Conservation (phyloP, 2,329 filamentous ascomycete species). For the Epicoccum nigrum region DNA sequence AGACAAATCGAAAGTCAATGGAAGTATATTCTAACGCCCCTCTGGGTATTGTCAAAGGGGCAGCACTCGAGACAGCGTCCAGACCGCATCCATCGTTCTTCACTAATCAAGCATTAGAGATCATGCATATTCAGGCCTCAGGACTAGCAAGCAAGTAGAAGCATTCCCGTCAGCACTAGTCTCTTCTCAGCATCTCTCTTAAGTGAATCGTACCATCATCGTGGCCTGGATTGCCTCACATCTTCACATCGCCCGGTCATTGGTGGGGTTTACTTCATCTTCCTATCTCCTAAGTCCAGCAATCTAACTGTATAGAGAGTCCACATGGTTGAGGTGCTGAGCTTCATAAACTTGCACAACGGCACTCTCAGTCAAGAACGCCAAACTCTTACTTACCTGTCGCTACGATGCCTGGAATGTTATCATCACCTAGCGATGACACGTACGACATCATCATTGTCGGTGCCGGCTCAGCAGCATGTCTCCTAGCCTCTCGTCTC, state of each 20-base stretch:
- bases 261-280: too few relatives aligned
- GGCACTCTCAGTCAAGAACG: not conserved
- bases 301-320: too few relatives aligned
- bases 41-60: too few relatives aligned
- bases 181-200: not conserved
- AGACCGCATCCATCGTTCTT: not conserved
- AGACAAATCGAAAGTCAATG: too few relatives aligned
- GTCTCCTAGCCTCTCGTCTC: slow-evolving; percentile 25
- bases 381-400: too few relatives aligned
- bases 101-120: not conserved
- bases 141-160: not conserved
- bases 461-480: slow-evolving; percentile 26
- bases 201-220: not conserved
- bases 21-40: too few relatives aligned
- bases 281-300: too few relatives aligned
- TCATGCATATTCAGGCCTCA: not conserved
- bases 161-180: not conserved
- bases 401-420: too few relatives aligned
- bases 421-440: not conserved
- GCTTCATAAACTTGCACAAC: too few relatives aligned
- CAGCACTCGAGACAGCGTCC: not conserved
- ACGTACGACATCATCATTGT: slow-evolving; percentile 25
- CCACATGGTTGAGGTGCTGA: too few relatives aligned
- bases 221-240: too few relatives aligned
- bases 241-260: not conserved